Evolutionary conservation across 768 basidiomycete genomes (phyloP).

Genomic region (Grammothele lineata): DNA sequence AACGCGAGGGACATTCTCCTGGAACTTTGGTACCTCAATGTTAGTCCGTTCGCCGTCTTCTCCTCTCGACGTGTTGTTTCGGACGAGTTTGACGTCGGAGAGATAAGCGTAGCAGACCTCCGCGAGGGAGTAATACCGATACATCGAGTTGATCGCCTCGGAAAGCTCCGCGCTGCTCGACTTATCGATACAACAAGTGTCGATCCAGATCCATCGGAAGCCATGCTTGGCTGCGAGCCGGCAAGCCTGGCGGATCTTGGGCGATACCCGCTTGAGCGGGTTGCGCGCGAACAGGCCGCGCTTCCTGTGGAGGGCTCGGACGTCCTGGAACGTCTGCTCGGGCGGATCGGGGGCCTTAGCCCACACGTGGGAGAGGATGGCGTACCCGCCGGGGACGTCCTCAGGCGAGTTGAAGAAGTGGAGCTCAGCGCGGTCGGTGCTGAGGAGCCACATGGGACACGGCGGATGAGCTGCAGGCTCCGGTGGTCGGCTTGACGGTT

Average conservation of each 20-base stretch:
- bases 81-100: background rate
- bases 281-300: background rate
- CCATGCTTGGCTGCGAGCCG: background rate
- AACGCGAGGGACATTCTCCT: no score
- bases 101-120: constrained; percentile 4
- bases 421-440: background rate
- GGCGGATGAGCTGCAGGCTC: no score
- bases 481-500: no score
- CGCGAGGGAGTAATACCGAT: background rate
- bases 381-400: constrained; percentile 1
- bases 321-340: constrained; percentile 3
- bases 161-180: constrained; percentile 8
- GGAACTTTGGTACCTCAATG: no score
- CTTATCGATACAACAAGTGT: constrained; percentile 17
- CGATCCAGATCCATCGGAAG: constrained; percentile 5
- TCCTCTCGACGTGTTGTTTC: background rate
- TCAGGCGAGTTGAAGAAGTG: background rate
- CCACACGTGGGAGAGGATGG: constrained; percentile 10
- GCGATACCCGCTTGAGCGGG: background rate
- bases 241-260: background rate
- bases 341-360: background rate
- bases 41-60: no score
- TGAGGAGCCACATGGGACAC: constrained; percentile 9
- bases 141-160: constrained; percentile 11
- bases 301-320: background rate